Base-by-base conservation (phyloP, 78 protist species). In the Pigoraptor vietnamica region DNA sequence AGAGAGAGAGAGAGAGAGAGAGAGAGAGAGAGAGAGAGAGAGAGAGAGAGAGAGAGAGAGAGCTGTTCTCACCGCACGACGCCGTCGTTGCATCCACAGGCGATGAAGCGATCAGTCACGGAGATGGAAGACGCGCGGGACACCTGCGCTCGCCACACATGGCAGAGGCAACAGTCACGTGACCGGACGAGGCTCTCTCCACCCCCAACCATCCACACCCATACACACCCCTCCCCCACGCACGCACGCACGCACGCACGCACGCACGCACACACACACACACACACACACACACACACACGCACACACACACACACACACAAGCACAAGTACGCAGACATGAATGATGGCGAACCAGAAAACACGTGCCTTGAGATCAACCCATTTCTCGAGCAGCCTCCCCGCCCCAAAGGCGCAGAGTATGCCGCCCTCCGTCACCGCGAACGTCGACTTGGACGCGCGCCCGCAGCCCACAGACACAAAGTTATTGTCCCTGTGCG, bases 261-360 rank as follows among this genome's bases (percentile, higher is more conserved):
- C 35, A 25, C 23, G 32, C 35, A 14, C n/a, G n/a, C 32, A 79
- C 23, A 79, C n/a, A 19, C 32, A 14, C 10, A 25, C 83, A 14
- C 21, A 79, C 10, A 2, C 83, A 14, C 23, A 14, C 1, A 19
- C 83, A 79, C 35, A 19, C 83, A 25, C n/a, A 19, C n/a, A 79
- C 83, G 14, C 83, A 79, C 83, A 19, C n/a, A n/a, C 83, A 19
- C 35, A 25, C 23, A 25, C 35, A 14, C 83, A 83, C 87, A 83
- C n/a, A 35, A 25, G 39, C 9, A 83, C 25, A 83, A 6, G 87
- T 23, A 87, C 90, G 67, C 39, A 56, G 48, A 87, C 90, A 2
- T 40, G 29, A 24, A 88, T 88, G 90, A 37, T 40, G 81, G 37
- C 90, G 91, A n/a, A 40, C 82, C 37, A 89, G 40, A 9, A 23